Percentiles rank a stretch among this genome's conserved stretches.
phyloP scores from a whole-genome alignment of 2,329 filamentous ascomycete genomes.

The Dactylellina leptospora region DNA sequence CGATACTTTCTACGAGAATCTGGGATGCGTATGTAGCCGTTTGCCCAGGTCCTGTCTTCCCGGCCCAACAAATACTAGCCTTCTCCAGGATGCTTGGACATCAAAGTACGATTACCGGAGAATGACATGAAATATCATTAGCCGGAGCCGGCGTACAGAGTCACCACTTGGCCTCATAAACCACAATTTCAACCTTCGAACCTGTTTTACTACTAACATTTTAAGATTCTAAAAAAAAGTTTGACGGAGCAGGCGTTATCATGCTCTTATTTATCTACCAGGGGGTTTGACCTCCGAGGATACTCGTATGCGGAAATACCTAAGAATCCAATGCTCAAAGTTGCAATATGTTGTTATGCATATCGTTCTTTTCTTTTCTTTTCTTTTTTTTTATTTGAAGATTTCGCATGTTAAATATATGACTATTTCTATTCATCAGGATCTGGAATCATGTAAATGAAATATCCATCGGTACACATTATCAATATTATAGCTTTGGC shows the following conservation, averaged over 20 bases:
- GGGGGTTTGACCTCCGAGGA: too few relatives aligned
- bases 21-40: conserved; percentile 54
- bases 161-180: too few relatives aligned
- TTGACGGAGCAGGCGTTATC: conserved; percentile 21
- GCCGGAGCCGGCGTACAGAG: too few relatives aligned
- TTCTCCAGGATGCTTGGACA: too few relatives aligned
- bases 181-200: conserved; percentile 30
- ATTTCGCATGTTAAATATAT: conserved; percentile 23
- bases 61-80: too few relatives aligned
- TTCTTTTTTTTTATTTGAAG: background rate
- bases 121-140: too few relatives aligned
- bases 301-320: too few relatives aligned
- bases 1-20: conserved; percentile 68
- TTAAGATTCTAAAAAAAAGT: conserved; percentile 20
- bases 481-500: too few relatives aligned
- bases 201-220: conserved; percentile 33
- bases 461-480: conserved; percentile 16
- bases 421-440: conserved; percentile 31
- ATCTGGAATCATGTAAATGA: conserved; percentile 47
- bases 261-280: background rate
- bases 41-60: too few relatives aligned
- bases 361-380: background rate
- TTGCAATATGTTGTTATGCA: background rate
- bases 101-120: too few relatives aligned
- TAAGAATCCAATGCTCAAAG: too few relatives aligned